These are phyloP conservation scores for Colletotrichum cereale DNA, from an alignment of 2,329 filamentous ascomycete genomes.

Conservation along the genomic window DNA sequence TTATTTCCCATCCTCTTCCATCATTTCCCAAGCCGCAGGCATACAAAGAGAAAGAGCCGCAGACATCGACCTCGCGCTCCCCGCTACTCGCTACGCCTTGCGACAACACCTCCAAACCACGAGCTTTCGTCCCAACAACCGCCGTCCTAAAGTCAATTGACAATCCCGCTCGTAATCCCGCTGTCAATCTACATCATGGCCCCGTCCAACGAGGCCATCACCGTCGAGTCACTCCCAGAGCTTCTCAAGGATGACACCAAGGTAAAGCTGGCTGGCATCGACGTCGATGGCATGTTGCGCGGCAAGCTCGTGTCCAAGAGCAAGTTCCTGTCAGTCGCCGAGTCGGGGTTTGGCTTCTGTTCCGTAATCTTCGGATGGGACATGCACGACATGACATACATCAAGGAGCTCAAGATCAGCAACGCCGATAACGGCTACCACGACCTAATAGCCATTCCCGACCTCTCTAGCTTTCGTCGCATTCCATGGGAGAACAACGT, in stretches of 20 bases:
- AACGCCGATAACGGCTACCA: conserved; percentile 93
- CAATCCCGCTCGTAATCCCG: neutral
- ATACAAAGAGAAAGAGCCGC: neutral
- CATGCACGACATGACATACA: conserved; percentile 94
- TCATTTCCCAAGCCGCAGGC: neutral
- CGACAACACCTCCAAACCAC: conserved; percentile 7
- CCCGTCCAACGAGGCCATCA: conserved; percentile 55
- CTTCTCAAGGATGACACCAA: conserved; percentile 79
- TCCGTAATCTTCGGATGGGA: conserved; percentile 97
- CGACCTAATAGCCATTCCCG: conserved; percentile 85
- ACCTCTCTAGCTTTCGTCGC: conserved; percentile 81
- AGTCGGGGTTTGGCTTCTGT: conserved; percentile 90
- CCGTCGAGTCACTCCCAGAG: conserved; percentile 72
- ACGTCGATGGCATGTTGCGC: conserved; percentile 88
- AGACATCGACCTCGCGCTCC: neutral
- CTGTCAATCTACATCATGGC: conserved; percentile 45
- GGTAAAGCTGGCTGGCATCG: conserved; percentile 89
- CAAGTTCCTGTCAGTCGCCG: conserved; percentile 89
- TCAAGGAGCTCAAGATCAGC: conserved; percentile 85
- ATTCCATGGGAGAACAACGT: conserved; percentile 93
- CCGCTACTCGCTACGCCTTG: conserved; percentile 1
- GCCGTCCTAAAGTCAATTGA: conserved; percentile 37
- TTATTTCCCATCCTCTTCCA: neutral
- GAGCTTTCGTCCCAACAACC: conserved; percentile 32
- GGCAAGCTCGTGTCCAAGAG: conserved; percentile 93